Evolutionary conservation across 805 yeast species (phyloP), one percentile per base, ranked within the genome.

Genomic region (Pachysolen tannophilus): DNA sequence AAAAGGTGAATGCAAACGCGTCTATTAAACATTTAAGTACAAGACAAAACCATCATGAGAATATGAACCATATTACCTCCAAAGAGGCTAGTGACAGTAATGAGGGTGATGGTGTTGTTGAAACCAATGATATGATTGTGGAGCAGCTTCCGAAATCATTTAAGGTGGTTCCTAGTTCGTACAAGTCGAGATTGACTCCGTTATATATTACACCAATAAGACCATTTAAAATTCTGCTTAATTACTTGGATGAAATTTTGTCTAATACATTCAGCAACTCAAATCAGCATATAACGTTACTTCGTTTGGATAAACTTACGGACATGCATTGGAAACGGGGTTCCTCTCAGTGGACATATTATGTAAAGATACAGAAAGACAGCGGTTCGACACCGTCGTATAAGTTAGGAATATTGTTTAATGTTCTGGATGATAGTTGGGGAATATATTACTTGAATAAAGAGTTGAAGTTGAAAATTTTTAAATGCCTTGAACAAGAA

Each of bases 81-180:
- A n/a, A n/a, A n/a, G n/a, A n/a, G n/a, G n/a, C n/a, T n/a, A n/a
- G n/a, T n/a, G n/a, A n/a, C n/a, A n/a, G n/a, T n/a, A n/a, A n/a
- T n/a, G n/a, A n/a, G n/a, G n/a, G n/a, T n/a, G n/a, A n/a, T n/a
- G n/a, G n/a, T n/a, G n/a, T n/a, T n/a, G n/a, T n/a, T n/a, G n/a
- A n/a, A n/a, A n/a, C n/a, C n/a, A n/a, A n/a, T n/a, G n/a, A n/a
- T n/a, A n/a, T n/a, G n/a, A n/a, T n/a, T n/a, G n/a, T n/a, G n/a
- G n/a, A n/a, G n/a, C n/a, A n/a, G 30, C 33, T 37, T 15, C 40
- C 40, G 3, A 30, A 24, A 14, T 17, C 28, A 6, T 33, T 37
- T 25, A 25, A 5, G 11, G 31, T 37, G 6, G n/a, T 14, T 3
- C 26, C 37, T 9, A n/a, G 20, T 4, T 18, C 15, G 4, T 13